Evolutionary conservation across 208 protist species (phyloP).

Genomic region (Crithidia acanthocephali): DNA sequence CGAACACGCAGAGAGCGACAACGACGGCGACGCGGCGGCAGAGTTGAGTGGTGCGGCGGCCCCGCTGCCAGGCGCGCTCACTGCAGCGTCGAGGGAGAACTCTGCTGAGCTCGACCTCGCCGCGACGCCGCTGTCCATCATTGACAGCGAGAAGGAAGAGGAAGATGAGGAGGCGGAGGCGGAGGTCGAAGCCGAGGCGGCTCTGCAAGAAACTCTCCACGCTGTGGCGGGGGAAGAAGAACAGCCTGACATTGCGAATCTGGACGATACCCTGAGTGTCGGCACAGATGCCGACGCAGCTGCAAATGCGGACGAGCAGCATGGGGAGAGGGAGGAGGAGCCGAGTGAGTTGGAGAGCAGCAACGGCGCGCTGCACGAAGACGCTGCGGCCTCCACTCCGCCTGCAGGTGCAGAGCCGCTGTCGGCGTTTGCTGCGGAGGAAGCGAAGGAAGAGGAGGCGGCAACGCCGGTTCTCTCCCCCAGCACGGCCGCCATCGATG

Average conservation of each 20-base stretch:
- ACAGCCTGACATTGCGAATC: too few relatives aligned
- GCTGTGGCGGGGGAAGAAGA: neutral
- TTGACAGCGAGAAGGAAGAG: neutral
- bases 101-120: too few relatives aligned
- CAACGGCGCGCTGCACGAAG: neutral
- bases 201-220: neutral
- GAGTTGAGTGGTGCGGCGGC: neutral
- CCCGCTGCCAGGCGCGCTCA: neutral
- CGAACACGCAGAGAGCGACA: neutral
- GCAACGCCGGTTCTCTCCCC: neutral
- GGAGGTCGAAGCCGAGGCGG: neutral
- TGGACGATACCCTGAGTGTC: too few relatives aligned
- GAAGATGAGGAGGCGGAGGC: neutral
- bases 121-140: neutral
- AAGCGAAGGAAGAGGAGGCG: neutral
- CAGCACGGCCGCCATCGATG: neutral
- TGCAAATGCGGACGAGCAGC: too few relatives aligned
- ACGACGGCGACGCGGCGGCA: neutral
- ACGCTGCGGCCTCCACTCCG: neutral
- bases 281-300: too few relatives aligned
- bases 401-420: neutral
- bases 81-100: neutral
- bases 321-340: too few relatives aligned
- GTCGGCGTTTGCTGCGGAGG: neutral
- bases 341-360: too few relatives aligned